These are phyloP conservation scores for Cajanus cajan DNA, from an alignment of 306 rosid species.

Conservation along the genomic window DNA sequence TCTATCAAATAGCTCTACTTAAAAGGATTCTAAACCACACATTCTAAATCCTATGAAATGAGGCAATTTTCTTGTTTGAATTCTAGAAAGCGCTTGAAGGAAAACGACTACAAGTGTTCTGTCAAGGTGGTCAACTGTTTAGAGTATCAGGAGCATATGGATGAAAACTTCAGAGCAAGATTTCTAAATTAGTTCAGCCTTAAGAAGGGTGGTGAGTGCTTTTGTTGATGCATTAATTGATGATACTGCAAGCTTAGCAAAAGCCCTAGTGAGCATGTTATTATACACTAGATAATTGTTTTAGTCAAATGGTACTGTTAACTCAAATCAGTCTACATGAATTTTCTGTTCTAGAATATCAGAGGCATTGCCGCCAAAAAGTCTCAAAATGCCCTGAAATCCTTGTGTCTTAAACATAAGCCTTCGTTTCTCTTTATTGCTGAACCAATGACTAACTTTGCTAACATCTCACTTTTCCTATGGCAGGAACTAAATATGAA, in stretches of 20 bases:
- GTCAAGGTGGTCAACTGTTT: constrained; percentile 76
- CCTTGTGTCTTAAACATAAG: no score
- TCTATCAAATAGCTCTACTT: background rate
- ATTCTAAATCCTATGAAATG: constrained; percentile 51
- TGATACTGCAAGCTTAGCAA: constrained; percentile 81
- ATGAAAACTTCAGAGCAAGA: constrained; percentile 68
- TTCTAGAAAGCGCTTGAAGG: constrained; percentile 50
- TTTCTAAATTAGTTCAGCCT: constrained; percentile 98
- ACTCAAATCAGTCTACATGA: no score
- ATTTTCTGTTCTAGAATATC: no score
- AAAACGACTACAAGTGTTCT: constrained; percentile 70
- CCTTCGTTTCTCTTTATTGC: no score
- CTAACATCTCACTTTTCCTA: no score
- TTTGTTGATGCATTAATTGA: constrained; percentile 75
- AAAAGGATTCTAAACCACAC: constrained; percentile 42
- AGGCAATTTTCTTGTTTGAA: constrained; percentile 33
- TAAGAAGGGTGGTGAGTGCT: constrained; percentile 83
- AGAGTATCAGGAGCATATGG: constrained; percentile 70
- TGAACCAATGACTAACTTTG: no score
- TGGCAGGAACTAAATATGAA: no score
- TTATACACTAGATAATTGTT: constrained; percentile 29
- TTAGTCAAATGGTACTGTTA: constrained; percentile 35
- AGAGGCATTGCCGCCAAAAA: no score
- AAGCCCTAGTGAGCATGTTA: constrained; percentile 36
- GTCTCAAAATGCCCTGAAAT: no score